Evolutionary conservation across 148 eudicot genomes (phyloP).

Genomic region (Chenopodium berlandieri): DNA sequence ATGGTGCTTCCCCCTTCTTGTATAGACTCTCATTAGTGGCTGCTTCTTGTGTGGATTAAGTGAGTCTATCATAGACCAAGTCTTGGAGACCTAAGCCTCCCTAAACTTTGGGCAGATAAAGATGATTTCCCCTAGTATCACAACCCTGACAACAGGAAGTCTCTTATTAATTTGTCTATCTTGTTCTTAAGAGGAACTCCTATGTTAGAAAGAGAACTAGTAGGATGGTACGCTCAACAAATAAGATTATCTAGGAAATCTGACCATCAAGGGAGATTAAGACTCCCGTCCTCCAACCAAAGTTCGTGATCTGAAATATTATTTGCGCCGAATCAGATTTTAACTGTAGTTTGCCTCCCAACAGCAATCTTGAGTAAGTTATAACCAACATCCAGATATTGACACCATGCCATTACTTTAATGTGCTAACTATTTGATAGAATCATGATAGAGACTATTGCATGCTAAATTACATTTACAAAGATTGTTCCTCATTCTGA

Average conservation of each 20-base stretch:
- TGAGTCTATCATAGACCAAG: no score
- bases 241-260: not conserved
- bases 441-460: not conserved
- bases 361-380: not conserved
- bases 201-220: not conserved
- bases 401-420: not conserved
- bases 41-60: no score
- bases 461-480: not conserved
- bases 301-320: not conserved
- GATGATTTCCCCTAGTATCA: not conserved
- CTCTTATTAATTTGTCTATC: not conserved
- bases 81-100: not conserved
- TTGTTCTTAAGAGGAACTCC: not conserved
- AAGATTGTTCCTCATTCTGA: not conserved
- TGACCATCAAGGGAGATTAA: not conserved
- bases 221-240: not conserved
- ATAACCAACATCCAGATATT: not conserved
- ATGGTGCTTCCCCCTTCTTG: no score
- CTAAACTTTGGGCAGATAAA: not conserved
- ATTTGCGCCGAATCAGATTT: not conserved
- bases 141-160: not conserved
- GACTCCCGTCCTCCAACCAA: not conserved
- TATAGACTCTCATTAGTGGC: no score
- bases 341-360: not conserved
- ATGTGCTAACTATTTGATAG: not conserved